Percentiles rank a stretch among this genome's conserved stretches.
phyloP scores from a whole-genome alignment of 1,284 basidiomycete genomes.

The Ceratobasidium sp. region DNA sequence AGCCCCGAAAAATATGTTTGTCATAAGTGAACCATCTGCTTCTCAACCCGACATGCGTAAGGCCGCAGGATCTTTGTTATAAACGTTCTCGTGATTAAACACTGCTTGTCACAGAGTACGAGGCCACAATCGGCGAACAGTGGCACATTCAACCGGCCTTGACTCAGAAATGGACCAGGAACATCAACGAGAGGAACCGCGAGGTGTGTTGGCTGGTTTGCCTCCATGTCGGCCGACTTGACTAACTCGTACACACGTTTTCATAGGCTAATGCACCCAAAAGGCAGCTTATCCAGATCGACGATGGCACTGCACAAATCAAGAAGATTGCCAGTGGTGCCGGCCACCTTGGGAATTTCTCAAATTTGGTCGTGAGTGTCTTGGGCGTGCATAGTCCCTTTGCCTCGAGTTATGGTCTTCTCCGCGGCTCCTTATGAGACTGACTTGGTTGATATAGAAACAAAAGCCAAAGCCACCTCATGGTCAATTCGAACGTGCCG shows the following conservation, averaged over 20 bases:
- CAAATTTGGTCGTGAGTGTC: constrained; percentile 37
- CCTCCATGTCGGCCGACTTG: not conserved
- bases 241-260: not conserved
- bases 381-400: not conserved
- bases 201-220: constrained; percentile 5
- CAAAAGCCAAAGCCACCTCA: constrained; percentile 58
- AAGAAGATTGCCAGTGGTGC: constrained; percentile 42
- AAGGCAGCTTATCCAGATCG: constrained; percentile 38
- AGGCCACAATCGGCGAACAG: constrained; percentile 28
- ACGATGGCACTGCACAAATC: constrained; percentile 29
- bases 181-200: constrained; percentile 38
- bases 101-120: constrained; percentile 12
- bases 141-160: constrained; percentile 37
- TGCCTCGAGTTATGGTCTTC: constrained; percentile 26
- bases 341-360: constrained; percentile 33
- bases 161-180: constrained; percentile 39
- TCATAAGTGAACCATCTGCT: constrained; percentile 24
- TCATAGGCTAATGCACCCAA: constrained; percentile 32
- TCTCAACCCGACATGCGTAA: constrained; percentile 39
- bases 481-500: constrained; percentile 82
- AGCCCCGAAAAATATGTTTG: constrained; percentile 48
- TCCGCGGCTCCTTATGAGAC: constrained; percentile 51
- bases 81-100: not conserved
- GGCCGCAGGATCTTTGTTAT: not conserved
- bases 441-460: constrained; percentile 55